A percentile compares a stretch with the other conserved stretches of the same genome.
Conservation (phyloP, 768 basidiomycete genomes). For the Symmetrospora coprosmae region DNA sequence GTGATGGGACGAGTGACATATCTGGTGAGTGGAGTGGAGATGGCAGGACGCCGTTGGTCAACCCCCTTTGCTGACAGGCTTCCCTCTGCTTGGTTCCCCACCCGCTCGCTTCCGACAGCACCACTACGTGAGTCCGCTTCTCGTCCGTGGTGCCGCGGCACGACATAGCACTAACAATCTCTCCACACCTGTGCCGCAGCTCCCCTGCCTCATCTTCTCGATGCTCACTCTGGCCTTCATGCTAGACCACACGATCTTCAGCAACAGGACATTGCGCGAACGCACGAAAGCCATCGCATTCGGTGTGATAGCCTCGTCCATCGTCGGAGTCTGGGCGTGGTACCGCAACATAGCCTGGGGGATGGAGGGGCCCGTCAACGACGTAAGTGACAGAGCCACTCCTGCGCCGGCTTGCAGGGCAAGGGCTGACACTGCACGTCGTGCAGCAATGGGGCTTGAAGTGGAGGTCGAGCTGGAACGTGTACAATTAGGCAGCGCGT, state of each 20-base stretch:
- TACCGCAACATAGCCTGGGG: conserved; percentile 81
- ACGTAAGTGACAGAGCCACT: neutral
- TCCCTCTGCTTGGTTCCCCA: conserved; percentile 46
- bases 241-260: conserved; percentile 84
- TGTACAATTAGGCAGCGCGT: conserved; percentile 11
- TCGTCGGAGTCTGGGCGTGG: conserved; percentile 85
- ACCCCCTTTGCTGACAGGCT: neutral
- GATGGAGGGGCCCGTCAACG: conserved; percentile 62
- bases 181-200: no score
- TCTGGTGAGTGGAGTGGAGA: no score
- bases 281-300: conserved; percentile 62
- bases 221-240: conserved; percentile 82
- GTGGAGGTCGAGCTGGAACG: conserved; percentile 31
- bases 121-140: neutral
- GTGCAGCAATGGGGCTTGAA: neutral
- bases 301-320: conserved; percentile 45
- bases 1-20: conserved; percentile 80
- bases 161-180: no score
- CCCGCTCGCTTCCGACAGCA: conserved; percentile 79
- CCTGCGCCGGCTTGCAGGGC: neutral
- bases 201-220: conserved; percentile 92
- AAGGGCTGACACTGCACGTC: no score
- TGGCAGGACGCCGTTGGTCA: conserved; percentile 78
- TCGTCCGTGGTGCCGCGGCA: conserved; percentile 39
- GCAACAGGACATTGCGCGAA: conserved; percentile 49